Evolutionary conservation across 371 early-diverging fungal species (phyloP).

Genomic region (Apophysomyces ossiformis): DNA sequence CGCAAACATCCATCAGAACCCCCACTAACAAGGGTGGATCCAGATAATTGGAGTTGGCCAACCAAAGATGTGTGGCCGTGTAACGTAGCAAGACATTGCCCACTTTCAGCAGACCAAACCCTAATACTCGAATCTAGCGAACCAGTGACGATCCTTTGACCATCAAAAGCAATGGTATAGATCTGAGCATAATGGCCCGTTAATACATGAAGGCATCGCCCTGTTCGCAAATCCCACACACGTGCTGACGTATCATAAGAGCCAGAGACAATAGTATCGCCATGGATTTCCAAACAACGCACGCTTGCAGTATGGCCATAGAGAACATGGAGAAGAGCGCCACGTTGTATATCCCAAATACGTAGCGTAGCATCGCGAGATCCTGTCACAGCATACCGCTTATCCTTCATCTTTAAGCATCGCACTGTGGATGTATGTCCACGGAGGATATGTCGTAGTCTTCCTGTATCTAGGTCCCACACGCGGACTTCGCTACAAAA

Average conservation of each 20-base stretch:
- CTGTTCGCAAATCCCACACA: conserved; percentile 85
- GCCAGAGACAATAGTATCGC: conserved; percentile 81
- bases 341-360: conserved; percentile 81
- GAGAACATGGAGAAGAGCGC: conserved; percentile 62
- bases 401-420: conserved; percentile 77
- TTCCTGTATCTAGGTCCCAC: conserved; percentile 86
- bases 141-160: conserved; percentile 72
- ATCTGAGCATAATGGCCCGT: conserved; percentile 73
- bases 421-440: conserved; percentile 95
- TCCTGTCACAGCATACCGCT: conserved; percentile 81
- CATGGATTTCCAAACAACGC: conserved; percentile 81
- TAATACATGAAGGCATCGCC: conserved; percentile 68
- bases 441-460: conserved; percentile 74
- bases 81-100: conserved; percentile 58
- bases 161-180: conserved; percentile 73
- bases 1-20: conserved; percentile 88
- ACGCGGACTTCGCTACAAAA: conserved; percentile 75
- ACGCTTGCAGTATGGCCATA: conserved; percentile 83
- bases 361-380: conserved; percentile 88
- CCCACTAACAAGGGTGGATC: conserved; percentile 77
- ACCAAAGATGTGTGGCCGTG: conserved; percentile 89
- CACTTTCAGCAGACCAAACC: conserved; percentile 73
- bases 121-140: conserved; percentile 78
- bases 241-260: conserved; percentile 91
- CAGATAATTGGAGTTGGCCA: conserved; percentile 82